Evolutionary conservation across 202 grass and related monocot species (phyloP).

Genomic region (Panicum hallii): DNA sequence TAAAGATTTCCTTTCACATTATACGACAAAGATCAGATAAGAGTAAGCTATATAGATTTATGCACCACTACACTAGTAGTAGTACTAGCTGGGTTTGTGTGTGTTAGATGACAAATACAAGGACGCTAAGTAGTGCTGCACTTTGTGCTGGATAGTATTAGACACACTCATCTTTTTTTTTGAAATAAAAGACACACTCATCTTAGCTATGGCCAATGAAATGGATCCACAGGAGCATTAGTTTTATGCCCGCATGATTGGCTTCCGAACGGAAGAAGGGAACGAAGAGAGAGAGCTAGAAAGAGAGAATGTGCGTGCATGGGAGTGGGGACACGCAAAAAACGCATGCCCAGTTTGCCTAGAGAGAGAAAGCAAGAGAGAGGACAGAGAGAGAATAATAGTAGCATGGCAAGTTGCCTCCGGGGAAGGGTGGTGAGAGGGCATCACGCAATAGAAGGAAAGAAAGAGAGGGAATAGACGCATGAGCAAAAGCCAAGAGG

Average conservation of each 20-base stretch:
- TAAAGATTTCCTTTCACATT: slow-evolving; percentile 18
- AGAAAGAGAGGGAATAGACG: slow-evolving; percentile 40
- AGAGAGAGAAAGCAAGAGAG: slow-evolving; percentile 7
- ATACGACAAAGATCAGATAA: not conserved
- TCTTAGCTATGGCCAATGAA: slow-evolving; percentile 33
- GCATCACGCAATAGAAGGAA: slow-evolving; percentile 53
- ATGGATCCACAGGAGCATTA: slow-evolving; percentile 37
- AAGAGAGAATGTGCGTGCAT: slow-evolving; percentile 64
- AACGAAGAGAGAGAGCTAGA: not conserved
- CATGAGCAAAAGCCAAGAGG: slow-evolving; percentile 46
- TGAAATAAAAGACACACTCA: not conserved
- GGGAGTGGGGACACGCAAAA: slow-evolving; percentile 49
- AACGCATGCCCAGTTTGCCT: slow-evolving; percentile 29
- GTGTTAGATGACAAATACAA: slow-evolving; percentile 48
- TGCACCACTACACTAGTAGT: not conserved
- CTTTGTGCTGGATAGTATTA: slow-evolving; percentile 52
- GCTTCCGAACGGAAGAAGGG: slow-evolving; percentile 17
- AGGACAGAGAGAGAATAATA: slow-evolving; percentile 44
- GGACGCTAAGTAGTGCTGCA: slow-evolving; percentile 54
- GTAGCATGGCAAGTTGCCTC: slow-evolving; percentile 55
- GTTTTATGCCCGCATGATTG: slow-evolving; percentile 74
- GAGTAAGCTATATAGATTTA: not conserved
- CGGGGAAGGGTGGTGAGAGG: slow-evolving; percentile 50
- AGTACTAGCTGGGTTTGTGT: slow-evolving; percentile 13
- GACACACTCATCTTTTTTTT: not conserved